These are phyloP conservation scores for Inonotus obliquus DNA, from an alignment of 1,284 basidiomycete genomes.

Conservation along the genomic window DNA sequence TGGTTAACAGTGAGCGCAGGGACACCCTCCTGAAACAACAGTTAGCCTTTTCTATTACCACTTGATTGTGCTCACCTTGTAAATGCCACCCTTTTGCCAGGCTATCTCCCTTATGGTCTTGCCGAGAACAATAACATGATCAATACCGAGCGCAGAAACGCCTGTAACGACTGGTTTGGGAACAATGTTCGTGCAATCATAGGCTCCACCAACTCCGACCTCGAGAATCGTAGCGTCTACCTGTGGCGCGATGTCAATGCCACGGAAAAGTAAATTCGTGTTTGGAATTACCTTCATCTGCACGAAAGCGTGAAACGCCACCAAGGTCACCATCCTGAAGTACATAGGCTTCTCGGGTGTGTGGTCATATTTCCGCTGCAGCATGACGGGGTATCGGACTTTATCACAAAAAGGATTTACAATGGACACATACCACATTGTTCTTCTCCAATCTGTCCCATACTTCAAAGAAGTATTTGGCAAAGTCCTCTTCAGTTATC, in stretches of 20 bases:
- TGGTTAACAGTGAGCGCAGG: constrained; percentile 86
- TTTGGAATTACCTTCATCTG: constrained; percentile 51
- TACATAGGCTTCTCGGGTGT: constrained; percentile 83
- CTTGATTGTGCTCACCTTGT: constrained; percentile 58
- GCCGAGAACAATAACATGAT: constrained; percentile 90
- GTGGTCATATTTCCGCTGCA: constrained; percentile 48
- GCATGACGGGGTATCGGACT: constrained; percentile 7
- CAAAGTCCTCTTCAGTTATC: constrained; percentile 83
- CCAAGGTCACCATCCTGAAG: constrained; percentile 90
- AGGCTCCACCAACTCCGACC: constrained; percentile 93
- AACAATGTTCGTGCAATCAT: constrained; percentile 96
- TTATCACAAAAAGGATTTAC: not conserved
- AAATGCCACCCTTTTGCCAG: constrained; percentile 96
- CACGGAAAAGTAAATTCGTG: not conserved
- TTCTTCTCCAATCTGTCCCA: constrained; percentile 88
- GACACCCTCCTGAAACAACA: constrained; percentile 54
- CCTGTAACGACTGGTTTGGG: constrained; percentile 88
- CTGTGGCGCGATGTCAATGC: constrained; percentile 25
- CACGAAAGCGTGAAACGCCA: constrained; percentile 91
- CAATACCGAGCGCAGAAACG: constrained; percentile 87
- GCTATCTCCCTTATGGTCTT: constrained; percentile 90
- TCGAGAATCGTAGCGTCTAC: constrained; percentile 92
- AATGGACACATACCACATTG: constrained; percentile 39
- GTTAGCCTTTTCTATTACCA: not conserved
- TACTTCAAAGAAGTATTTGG: constrained; percentile 93